Evolutionary conservation across 192 early-diverging fungal genomes (phyloP), one percentile per base, ranked within the genome.

Genomic region (Obelidium mucronatum): DNA sequence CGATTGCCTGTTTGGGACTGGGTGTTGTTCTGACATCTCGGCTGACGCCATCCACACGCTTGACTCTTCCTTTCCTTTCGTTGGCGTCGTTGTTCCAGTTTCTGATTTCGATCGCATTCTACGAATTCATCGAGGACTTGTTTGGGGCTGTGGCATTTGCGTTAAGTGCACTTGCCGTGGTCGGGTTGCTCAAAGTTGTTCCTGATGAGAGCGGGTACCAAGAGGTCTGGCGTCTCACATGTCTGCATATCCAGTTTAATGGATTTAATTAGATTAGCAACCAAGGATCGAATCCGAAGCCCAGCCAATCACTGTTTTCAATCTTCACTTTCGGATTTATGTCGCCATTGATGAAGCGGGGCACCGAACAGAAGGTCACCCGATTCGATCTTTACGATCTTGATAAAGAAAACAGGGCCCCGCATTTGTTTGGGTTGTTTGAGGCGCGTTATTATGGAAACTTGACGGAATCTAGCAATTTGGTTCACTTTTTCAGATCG

Each of bases 301-400:
- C 70, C 11, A 6, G 26, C 6, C 35, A 33, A 24, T 74, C 73
- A 0, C 42, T 74, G 11, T 52, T 51, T 6, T 62, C 60, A 15
- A 2, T 3, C 39, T 19, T 64, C 60, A 63, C 60, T 19, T 74
- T 74, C 44, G 19, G 24, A 19, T 74, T 51, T 60, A 64, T 74
- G 73, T 31, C 59, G n/a, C 19, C n/a, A 22, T 15, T 74, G 3
- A 64, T 74, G 40, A 34, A 53, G 60, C 19, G 11, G 19, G 73
- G 73, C 19, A 35, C 40, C 11, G 40, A 13, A 5, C 35, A 64
- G 33, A 61, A 13, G 5, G 44, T 74, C 8, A 64, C 73, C 26
- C 40, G 40, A 19, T 40, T 63, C 17, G 40, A 74, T 64, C 31
- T 74, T n/a, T 64, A 35, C 30, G 60, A 62, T 31, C 73, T 74